Evolutionary conservation across 257 asterid species (phyloP).

Genomic region (Nicotiana undulata): DNA sequence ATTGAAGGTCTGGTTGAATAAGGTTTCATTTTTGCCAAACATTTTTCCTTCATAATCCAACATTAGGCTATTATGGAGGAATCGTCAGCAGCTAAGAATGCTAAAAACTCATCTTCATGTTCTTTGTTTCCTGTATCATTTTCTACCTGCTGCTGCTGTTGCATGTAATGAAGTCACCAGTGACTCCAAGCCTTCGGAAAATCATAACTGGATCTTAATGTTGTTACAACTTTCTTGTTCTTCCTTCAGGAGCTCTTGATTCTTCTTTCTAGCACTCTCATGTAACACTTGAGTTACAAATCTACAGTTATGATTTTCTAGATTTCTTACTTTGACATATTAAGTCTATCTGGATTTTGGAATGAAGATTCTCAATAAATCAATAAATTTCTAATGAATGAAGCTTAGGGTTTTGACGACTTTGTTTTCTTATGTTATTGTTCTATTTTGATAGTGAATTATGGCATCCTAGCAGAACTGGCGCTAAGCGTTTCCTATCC

Average conservation of each 20-base stretch:
- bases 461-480: neutral
- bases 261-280: neutral
- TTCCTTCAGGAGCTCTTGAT: neutral
- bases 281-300: neutral
- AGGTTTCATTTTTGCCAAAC: neutral
- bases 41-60: neutral
- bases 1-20: neutral
- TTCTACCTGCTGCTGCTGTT: neutral
- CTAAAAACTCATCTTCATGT: neutral
- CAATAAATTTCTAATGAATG: neutral
- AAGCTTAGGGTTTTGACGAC: neutral
- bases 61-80: neutral
- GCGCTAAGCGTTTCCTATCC: neutral
- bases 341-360: neutral
- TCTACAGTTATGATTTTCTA: neutral
- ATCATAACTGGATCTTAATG: neutral
- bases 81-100: neutral
- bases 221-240: neutral
- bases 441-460: neutral
- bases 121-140: neutral
- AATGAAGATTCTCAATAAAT: neutral
- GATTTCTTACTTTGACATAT: neutral
- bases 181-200: neutral
- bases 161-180: neutral
- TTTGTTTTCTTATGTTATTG: neutral